Evolutionary conservation across 208 protist species (phyloP).

Genomic region (Trypanosoma boissoni): DNA sequence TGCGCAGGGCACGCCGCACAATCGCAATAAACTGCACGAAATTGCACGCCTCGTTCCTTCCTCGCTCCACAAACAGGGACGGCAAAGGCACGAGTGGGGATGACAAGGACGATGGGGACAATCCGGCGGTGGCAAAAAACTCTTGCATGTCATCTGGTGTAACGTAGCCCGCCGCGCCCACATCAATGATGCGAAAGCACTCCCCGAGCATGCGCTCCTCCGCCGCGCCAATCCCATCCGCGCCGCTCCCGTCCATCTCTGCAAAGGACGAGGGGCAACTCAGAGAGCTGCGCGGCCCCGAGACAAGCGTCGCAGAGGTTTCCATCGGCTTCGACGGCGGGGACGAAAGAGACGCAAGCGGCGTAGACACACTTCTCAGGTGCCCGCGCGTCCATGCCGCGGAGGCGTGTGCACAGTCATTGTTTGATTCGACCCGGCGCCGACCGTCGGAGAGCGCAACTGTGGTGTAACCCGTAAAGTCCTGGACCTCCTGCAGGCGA

Average conservation of each 20-base stretch:
- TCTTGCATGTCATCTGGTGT: conserved; percentile 27
- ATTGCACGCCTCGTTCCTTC: conserved; percentile 9
- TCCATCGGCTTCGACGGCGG: too few species aligned
- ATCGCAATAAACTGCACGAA: conserved; percentile 3
- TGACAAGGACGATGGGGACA: background rate
- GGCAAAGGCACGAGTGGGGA: conserved; percentile 1
- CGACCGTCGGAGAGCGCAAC: conserved; percentile 28
- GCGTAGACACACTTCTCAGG: too few species aligned
- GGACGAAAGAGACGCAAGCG: too few species aligned
- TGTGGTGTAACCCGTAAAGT: conserved; percentile 42
- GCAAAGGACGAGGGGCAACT: background rate
- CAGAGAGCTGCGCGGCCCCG: background rate
- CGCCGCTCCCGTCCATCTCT: conserved; percentile 13
- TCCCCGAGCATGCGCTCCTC: conserved; percentile 30
- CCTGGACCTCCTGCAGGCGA: conserved; percentile 48
- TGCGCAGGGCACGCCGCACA: background rate
- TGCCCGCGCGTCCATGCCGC: conserved; percentile 18
- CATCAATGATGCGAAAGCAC: conserved; percentile 54
- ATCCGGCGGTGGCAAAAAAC: conserved; percentile 27
- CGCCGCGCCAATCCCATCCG: conserved; percentile 3
- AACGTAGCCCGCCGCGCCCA: conserved; percentile 29
- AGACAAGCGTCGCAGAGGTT: too few species aligned
- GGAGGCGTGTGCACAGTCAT: background rate
- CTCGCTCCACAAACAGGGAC: conserved; percentile 1
- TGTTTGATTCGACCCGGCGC: background rate